These are phyloP conservation scores for Cladosporium sp. DNA, from an alignment of 2,329 filamentous ascomycete genomes.

Conservation along the genomic window DNA sequence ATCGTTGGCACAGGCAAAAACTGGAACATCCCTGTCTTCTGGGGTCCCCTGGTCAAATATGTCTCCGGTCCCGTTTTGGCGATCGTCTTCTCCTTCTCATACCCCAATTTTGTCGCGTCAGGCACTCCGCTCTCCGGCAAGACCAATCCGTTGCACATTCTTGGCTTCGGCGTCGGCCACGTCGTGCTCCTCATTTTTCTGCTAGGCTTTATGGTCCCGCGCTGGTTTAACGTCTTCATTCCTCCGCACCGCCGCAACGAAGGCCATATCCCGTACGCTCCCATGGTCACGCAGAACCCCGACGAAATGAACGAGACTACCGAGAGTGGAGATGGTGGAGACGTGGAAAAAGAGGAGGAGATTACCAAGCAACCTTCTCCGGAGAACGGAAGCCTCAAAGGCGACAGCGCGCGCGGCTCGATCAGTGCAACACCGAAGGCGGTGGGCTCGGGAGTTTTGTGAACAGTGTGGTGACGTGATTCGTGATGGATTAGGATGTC, in stretches of 20 bases:
- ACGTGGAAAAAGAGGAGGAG: background rate
- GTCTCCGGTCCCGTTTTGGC: slow-evolving; percentile 45
- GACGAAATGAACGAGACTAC: background rate
- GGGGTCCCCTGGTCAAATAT: slow-evolving; percentile 46
- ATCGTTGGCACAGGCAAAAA: slow-evolving; percentile 50
- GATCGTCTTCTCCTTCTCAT: slow-evolving; percentile 49
- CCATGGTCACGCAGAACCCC: slow-evolving; percentile 8
- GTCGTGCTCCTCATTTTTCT: slow-evolving; percentile 29
- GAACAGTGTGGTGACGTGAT: background rate
- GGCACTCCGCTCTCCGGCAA: slow-evolving; percentile 32
- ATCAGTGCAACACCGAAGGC: background rate
- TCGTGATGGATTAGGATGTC: background rate
- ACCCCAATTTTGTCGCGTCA: slow-evolving; percentile 35
- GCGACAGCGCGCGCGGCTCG: background rate
- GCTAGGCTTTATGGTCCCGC: slow-evolving; percentile 45
- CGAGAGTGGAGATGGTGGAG: slow-evolving; percentile 1
- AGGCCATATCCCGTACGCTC: slow-evolving; percentile 26
- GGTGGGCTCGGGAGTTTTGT: background rate
- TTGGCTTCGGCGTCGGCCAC: slow-evolving; percentile 40
- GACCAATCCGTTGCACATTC: slow-evolving; percentile 30
- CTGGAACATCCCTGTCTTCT: slow-evolving; percentile 51
- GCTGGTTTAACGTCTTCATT: slow-evolving; percentile 50
- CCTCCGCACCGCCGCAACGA: slow-evolving; percentile 42
- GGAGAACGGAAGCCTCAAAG: background rate
- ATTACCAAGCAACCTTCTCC: slow-evolving; percentile 4